A percentile compares a stretch with the other conserved stretches of the same genome.
Evolutionary conservation across 2,329 filamentous ascomycete genomes (phyloP).

Genomic region (Mycosphaerella sp.): DNA sequence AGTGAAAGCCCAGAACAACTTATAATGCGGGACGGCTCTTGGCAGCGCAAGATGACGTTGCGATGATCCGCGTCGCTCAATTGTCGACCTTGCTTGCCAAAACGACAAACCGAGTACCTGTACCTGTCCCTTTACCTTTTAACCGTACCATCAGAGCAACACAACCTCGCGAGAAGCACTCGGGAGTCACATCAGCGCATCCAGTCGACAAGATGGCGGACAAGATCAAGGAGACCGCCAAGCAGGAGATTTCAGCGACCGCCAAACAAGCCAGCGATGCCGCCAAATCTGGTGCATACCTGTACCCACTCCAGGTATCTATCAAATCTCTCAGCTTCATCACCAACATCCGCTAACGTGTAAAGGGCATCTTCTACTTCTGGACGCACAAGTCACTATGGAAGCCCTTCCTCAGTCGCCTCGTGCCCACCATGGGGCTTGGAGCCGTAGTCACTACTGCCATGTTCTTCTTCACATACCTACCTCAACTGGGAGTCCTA

Average conservation of each 20-base stretch:
- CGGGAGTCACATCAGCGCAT: no score
- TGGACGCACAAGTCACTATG: constrained; percentile 52
- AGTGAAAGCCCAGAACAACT: no score
- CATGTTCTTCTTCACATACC: constrained; percentile 86
- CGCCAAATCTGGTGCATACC: constrained; percentile 67
- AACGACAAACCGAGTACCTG: no score
- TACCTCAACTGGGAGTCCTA: constrained; percentile 75
- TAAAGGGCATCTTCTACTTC: constrained; percentile 57
- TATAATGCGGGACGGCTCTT: no score
- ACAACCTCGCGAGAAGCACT: no score
- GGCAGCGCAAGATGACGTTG: no score
- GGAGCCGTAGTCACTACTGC: constrained; percentile 62
- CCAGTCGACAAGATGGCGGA: constrained; percentile 21
- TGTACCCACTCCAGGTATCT: constrained; percentile 73
- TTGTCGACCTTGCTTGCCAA: no score
- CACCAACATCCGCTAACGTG: neutral
- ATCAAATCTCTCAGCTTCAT: neutral
- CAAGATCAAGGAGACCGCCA: constrained; percentile 51
- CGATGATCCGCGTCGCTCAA: no score
- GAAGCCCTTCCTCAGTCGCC: constrained; percentile 52
- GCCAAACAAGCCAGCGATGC: constrained; percentile 60
- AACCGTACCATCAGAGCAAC: no score
- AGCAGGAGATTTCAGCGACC: constrained; percentile 66
- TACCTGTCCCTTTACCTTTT: no score
- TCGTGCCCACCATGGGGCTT: constrained; percentile 59